These are phyloP conservation scores for Fusarium papillatum DNA, from an alignment of 2,329 filamentous ascomycete genomes.

Conservation along the genomic window DNA sequence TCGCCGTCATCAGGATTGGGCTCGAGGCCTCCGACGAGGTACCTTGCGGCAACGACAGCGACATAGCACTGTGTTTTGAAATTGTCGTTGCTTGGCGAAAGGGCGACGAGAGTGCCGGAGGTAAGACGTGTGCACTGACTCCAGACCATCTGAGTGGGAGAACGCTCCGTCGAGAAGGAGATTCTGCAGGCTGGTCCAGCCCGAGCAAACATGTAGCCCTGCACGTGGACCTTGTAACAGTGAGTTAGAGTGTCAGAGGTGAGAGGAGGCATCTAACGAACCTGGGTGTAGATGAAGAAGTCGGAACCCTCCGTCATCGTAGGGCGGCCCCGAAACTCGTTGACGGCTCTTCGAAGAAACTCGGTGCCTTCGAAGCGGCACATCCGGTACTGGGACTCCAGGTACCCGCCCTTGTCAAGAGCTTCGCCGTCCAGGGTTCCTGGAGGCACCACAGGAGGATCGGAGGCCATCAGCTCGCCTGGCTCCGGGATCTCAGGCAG, in stretches of 20 bases:
- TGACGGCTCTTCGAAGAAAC: conserved; percentile 76
- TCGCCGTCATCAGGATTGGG: conserved; percentile 55
- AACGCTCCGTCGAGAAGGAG: conserved; percentile 77
- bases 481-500: conserved; percentile 42
- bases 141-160: conserved; percentile 77
- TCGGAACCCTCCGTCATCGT: conserved; percentile 68
- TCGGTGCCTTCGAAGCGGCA: conserved; percentile 81
- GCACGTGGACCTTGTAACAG: conserved; percentile 71
- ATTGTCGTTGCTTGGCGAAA: conserved; percentile 67
- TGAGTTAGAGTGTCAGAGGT: conserved; percentile 1
- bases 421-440: background rate
- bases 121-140: conserved; percentile 64
- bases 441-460: conserved; percentile 31
- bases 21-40: conserved; percentile 70
- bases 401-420: conserved; percentile 63
- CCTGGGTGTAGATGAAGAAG: conserved; percentile 79
- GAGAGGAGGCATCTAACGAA: background rate
- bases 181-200: conserved; percentile 76
- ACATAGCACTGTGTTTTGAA: conserved; percentile 78
- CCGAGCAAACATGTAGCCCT: conserved; percentile 73
- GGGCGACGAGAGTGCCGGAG: conserved; percentile 65
- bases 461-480: conserved; percentile 36
- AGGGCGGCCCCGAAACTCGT: conserved; percentile 65
- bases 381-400: conserved; percentile 81
- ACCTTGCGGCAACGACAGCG: conserved; percentile 79